Conservation (phyloP, 305 asterid species). For the Fraxinus nigra region DNA sequence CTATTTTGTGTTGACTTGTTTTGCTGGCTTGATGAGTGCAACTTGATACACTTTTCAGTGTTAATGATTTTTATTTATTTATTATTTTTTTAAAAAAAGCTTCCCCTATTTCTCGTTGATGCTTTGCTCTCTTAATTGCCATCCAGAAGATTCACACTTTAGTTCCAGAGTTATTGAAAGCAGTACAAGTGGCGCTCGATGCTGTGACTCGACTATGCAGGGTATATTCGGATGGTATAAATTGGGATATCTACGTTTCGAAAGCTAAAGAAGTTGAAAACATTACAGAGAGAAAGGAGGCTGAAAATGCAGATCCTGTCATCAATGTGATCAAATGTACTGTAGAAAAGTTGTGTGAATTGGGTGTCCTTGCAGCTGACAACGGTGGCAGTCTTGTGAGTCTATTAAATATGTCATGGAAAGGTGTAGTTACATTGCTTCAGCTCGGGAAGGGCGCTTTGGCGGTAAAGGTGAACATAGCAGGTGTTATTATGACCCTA, state of each 20-base stretch:
- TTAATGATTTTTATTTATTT: background rate
- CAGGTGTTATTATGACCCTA: conserved; percentile 59
- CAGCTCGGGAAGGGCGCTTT: conserved; percentile 85
- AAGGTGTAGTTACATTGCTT: conserved; percentile 88
- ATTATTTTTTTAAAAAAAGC: background rate
- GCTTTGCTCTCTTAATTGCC: conserved; percentile 25
- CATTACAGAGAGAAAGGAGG: conserved; percentile 35
- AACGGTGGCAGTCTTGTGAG: conserved; percentile 89
- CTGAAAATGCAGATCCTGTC: conserved; percentile 49
- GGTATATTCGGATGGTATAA: conserved; percentile 62
- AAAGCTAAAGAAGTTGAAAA: conserved; percentile 41
- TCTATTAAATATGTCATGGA: conserved; percentile 86
- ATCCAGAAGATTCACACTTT: conserved; percentile 49
- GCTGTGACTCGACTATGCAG: conserved; percentile 73
- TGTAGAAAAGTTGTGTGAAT: conserved; percentile 65
- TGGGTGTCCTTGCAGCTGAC: conserved; percentile 87
- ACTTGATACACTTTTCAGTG: conserved; percentile 4
- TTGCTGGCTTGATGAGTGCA: background rate
- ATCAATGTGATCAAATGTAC: conserved; percentile 53
- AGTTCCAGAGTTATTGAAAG: conserved; percentile 67
- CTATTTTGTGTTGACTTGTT: background rate
- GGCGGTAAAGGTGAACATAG: conserved; percentile 68
- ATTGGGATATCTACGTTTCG: conserved; percentile 54
- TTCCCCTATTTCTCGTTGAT: conserved; percentile 12
- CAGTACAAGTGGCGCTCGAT: conserved; percentile 59